phyloP scores from a whole-genome alignment of 768 basidiomycete species.

The Symmetrospora coprosmae region DNA sequence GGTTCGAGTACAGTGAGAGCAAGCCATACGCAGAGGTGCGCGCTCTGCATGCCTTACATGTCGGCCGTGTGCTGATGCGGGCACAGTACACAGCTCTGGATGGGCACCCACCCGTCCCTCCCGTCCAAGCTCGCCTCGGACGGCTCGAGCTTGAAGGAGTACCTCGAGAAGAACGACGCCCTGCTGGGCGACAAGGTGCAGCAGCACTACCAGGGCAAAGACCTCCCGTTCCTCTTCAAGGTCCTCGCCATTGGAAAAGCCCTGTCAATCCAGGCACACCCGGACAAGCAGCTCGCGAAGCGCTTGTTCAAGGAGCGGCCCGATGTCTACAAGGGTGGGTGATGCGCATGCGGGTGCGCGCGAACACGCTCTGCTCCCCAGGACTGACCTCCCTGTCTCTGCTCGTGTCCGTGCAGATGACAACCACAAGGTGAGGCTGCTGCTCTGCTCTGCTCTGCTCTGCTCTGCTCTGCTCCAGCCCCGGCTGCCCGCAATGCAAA shows the following conservation, averaged over 20 bases:
- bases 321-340: slow-evolving; percentile 76
- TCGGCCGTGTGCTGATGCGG: neutral
- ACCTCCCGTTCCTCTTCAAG: slow-evolving; percentile 84
- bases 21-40: slow-evolving; percentile 85
- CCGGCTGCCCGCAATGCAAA: neutral
- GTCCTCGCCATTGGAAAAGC: slow-evolving; percentile 79
- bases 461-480: slow-evolving; percentile 1
- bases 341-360: neutral
- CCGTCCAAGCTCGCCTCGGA: slow-evolving; percentile 47
- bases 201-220: slow-evolving; percentile 50
- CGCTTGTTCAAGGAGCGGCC: slow-evolving; percentile 54
- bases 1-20: slow-evolving; percentile 53
- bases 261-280: slow-evolving; percentile 81
- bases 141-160: slow-evolving; percentile 45
- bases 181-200: slow-evolving; percentile 54
- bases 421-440: slow-evolving; percentile 63
- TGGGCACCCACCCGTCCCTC: slow-evolving; percentile 82
- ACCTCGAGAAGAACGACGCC: slow-evolving; percentile 53
- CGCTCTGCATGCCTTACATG: neutral
- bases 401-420: slow-evolving; percentile 44
- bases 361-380: neutral
- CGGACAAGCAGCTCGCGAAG: slow-evolving; percentile 68
- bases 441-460: neutral
- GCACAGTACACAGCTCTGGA: slow-evolving; percentile 61
- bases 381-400: neutral